phyloP scores from a whole-genome alignment of 306 rosid species.

The Rosa chinensis region DNA sequence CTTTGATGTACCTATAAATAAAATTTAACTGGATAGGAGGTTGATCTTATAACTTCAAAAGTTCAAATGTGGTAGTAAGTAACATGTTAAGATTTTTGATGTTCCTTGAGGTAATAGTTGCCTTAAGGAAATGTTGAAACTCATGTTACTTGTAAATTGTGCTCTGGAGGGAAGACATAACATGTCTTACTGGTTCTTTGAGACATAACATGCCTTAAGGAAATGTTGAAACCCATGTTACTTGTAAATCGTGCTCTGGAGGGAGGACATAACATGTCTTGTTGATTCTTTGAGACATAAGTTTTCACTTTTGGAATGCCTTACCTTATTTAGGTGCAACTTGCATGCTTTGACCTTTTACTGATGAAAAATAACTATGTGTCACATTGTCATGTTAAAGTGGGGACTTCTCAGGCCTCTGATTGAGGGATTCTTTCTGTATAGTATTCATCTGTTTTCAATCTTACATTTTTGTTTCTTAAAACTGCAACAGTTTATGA shows the following conservation, averaged over 20 bases:
- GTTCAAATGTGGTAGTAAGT: not conserved
- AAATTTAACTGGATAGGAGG: too few species aligned
- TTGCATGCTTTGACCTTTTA: not conserved
- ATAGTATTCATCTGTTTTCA: not conserved
- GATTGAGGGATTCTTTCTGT: not conserved
- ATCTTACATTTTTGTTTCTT: constrained; percentile 17
- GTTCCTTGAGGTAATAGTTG: not conserved
- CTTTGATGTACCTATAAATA: not conserved
- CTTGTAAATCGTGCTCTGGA: not conserved
- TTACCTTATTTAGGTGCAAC: not conserved
- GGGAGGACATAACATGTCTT: not conserved
- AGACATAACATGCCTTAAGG: not conserved
- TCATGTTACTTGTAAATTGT: not conserved
- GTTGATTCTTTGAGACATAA: not conserved
- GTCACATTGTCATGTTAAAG: not conserved
- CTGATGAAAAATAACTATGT: not conserved
- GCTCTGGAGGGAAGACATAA: not conserved
- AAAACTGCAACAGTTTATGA: constrained; percentile 67
- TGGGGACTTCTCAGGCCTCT: not conserved
- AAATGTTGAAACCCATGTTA: not conserved
- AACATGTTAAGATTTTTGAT: not conserved
- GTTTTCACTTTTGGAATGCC: not conserved
- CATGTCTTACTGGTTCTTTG: not conserved
- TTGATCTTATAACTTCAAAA: not conserved
- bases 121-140: not conserved